Percentiles rank a stretch among this genome's conserved stretches.
Evolutionary conservation across 495 filamentous ascomycete species (phyloP).

Genomic region (Penicillium angulare): DNA sequence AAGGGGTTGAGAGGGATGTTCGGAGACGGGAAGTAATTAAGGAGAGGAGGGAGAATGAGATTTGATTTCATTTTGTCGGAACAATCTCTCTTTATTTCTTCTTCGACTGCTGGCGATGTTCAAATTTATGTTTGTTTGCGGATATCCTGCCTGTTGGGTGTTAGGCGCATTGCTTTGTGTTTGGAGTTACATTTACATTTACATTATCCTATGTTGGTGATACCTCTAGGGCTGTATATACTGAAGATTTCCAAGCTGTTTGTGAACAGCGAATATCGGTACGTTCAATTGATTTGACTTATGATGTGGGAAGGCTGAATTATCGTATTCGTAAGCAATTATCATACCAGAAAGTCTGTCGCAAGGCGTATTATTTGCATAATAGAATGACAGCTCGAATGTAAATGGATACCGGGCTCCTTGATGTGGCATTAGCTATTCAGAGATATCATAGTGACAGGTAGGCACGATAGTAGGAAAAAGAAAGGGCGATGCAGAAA

Average conservation of each 20-base stretch:
- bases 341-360: background rate
- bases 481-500: too few relatives aligned
- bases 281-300: too few relatives aligned
- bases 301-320: too few relatives aligned
- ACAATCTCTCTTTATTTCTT: background rate
- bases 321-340: slow-evolving; percentile 1
- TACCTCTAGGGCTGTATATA: too few relatives aligned
- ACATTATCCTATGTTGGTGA: too few relatives aligned
- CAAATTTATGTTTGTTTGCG: background rate
- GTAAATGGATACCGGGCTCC: background rate
- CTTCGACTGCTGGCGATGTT: background rate
- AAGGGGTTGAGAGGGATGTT: slow-evolving; percentile 64
- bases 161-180: background rate
- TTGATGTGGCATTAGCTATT: background rate
- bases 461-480: too few relatives aligned
- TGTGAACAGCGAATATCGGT: too few relatives aligned
- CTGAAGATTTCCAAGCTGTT: too few relatives aligned
- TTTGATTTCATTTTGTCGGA: slow-evolving; percentile 20
- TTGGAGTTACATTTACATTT: background rate
- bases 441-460: too few relatives aligned
- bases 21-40: slow-evolving; percentile 54
- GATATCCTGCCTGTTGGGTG: slow-evolving; percentile 7
- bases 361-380: too few relatives aligned
- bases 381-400: slow-evolving; percentile 2
- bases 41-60: slow-evolving; percentile 39